Evolutionary conservation across 805 yeast genomes (phyloP).

Genomic region (Wickerhamiella sorbophila): DNA sequence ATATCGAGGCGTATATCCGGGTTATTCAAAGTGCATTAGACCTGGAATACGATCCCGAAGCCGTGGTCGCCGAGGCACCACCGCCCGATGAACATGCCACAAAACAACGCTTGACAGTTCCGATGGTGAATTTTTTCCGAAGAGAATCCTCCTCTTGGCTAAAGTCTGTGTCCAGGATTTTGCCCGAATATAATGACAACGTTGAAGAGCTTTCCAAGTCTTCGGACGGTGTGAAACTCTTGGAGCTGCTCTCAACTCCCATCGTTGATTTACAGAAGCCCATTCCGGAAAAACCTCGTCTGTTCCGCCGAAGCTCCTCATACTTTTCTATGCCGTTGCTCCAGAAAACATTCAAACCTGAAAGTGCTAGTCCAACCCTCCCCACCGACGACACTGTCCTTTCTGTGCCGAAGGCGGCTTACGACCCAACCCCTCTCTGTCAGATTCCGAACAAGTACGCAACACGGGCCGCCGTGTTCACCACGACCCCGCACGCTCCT

Average conservation of each 20-base stretch:
- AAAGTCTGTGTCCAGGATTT: neutral
- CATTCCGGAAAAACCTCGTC: neutral
- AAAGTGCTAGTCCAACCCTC: slow-evolving; percentile 6
- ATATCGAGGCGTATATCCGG: neutral
- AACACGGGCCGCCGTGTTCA: slow-evolving; percentile 65
- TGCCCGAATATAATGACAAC: neutral
- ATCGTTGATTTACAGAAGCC: slow-evolving; percentile 13
- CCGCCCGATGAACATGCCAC: no score
- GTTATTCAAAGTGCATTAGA: neutral
- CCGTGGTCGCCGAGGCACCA: no score
- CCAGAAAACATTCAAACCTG: slow-evolving; percentile 13
- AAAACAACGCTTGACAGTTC: slow-evolving; percentile 1
- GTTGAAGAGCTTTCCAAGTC: slow-evolving; percentile 1
- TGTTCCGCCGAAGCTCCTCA: neutral
- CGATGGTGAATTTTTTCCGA: slow-evolving; percentile 1
- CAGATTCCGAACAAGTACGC: slow-evolving; percentile 44
- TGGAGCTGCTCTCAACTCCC: neutral
- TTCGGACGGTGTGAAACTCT: slow-evolving; percentile 1
- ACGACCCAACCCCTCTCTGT: slow-evolving; percentile 42
- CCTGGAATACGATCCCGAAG: no score
- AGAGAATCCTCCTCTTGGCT: slow-evolving; percentile 3
- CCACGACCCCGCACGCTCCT: slow-evolving; percentile 59
- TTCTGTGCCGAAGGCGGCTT: neutral
- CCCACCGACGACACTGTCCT: neutral
- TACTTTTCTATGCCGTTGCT: slow-evolving; percentile 21